phyloP scores from a whole-genome alignment of 164 flowering plant species.

The Nelumbo lutea region DNA sequence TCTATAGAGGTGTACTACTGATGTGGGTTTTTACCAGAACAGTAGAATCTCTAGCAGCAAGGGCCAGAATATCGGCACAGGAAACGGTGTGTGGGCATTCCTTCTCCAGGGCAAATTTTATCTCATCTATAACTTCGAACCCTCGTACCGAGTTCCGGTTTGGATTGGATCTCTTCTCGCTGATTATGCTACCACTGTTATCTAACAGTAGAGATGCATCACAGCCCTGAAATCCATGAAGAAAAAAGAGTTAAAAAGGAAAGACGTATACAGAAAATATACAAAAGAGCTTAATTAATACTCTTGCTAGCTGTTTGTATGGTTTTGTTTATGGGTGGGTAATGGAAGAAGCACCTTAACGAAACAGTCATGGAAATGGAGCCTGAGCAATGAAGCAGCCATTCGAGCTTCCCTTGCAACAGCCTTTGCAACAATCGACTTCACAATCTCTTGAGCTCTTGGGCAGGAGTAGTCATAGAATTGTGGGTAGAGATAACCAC shows the following conservation, averaged over 20 bases:
- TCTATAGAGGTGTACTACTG: background rate
- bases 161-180: constrained; percentile 72
- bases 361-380: constrained; percentile 43
- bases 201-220: constrained; percentile 80
- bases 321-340: background rate
- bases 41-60: constrained; percentile 92
- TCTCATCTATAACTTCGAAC: constrained; percentile 22
- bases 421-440: constrained; percentile 50
- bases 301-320: no score
- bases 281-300: background rate
- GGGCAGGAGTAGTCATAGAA: constrained; percentile 86
- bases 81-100: constrained; percentile 84
- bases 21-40: constrained; percentile 42
- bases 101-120: constrained; percentile 79
- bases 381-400: constrained; percentile 91
- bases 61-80: constrained; percentile 83
- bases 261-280: background rate
- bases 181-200: constrained; percentile 53
- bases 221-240: constrained; percentile 59
- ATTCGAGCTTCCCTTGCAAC: constrained; percentile 44
- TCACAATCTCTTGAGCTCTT: constrained; percentile 58
- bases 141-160: constrained; percentile 82
- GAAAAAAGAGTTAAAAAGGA: background rate
- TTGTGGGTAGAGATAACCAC: constrained; percentile 62
- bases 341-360: constrained; percentile 54